Conservation (phyloP, 305 asterid genomes). For the Fraxinus greggii region DNA sequence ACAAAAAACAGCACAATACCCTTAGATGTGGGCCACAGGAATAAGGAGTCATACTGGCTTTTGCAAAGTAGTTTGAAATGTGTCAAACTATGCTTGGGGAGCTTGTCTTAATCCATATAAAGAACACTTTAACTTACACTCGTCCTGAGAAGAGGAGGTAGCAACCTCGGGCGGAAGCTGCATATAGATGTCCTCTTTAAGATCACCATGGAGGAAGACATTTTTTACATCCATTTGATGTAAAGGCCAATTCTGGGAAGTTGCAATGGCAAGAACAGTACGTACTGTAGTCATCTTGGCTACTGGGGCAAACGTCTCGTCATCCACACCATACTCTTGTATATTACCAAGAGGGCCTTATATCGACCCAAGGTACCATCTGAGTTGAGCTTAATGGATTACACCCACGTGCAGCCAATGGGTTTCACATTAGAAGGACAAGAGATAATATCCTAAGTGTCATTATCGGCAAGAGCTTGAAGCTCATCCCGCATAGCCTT, state of each 20-base stretch:
- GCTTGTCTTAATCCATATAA: not conserved
- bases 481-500: not conserved
- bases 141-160: too few relatives aligned
- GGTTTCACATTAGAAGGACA: not conserved
- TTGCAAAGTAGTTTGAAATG: not conserved
- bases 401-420: not conserved
- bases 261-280: too few relatives aligned
- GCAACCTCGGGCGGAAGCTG: too few relatives aligned
- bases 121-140: too few relatives aligned
- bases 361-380: not conserved
- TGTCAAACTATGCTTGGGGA: not conserved
- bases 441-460: not conserved
- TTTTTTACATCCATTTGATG: too few relatives aligned
- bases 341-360: not conserved
- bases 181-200: too few relatives aligned
- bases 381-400: not conserved
- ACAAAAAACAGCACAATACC: too few relatives aligned
- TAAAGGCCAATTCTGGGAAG: too few relatives aligned
- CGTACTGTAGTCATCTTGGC: too few relatives aligned
- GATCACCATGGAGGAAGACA: too few relatives aligned
- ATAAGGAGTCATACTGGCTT: not conserved
- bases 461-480: not conserved
- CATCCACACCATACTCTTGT: not conserved
- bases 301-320: not conserved
- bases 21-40: too few relatives aligned